These are phyloP conservation scores for Astrothelium subdiscretum DNA, from an alignment of 495 filamentous ascomycete species.

Conservation along the genomic window DNA sequence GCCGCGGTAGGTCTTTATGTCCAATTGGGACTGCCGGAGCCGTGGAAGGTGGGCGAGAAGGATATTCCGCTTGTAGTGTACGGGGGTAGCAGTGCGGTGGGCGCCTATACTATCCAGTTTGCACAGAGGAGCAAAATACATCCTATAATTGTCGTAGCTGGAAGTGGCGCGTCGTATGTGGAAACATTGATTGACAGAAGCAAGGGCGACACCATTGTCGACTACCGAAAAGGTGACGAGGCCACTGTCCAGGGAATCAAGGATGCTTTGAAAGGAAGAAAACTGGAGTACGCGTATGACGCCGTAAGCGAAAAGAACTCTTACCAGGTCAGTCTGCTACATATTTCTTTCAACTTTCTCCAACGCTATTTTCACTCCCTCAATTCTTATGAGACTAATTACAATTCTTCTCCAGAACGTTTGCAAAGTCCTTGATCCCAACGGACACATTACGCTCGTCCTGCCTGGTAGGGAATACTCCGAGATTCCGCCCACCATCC, in stretches of 20 bases:
- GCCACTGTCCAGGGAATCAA: constrained; percentile 41
- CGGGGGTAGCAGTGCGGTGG: constrained; percentile 55
- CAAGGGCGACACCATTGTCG: constrained; percentile 59
- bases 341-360: not conserved
- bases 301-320: constrained; percentile 46
- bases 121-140: constrained; percentile 58
- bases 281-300: constrained; percentile 43
- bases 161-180: constrained; percentile 44
- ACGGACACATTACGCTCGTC: constrained; percentile 44
- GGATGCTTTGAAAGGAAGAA: constrained; percentile 31
- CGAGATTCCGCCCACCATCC: constrained; percentile 17
- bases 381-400: not conserved
- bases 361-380: not conserved
- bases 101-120: constrained; percentile 56
- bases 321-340: constrained; percentile 9
- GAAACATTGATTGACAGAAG: constrained; percentile 44
- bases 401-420: constrained; percentile 26
- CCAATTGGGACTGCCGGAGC: constrained; percentile 48
- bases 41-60: constrained; percentile 42
- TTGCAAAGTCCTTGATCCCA: constrained; percentile 32
- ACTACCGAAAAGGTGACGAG: constrained; percentile 54
- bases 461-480: constrained; percentile 30
- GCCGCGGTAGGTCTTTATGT: constrained; percentile 53
- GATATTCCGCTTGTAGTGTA: constrained; percentile 51
- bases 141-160: constrained; percentile 60